Evolutionary conservation across 2,329 filamentous ascomycete species (phyloP), one percentile per base, ranked within the genome.

Genomic region (Didymosphaeria variabile): DNA sequence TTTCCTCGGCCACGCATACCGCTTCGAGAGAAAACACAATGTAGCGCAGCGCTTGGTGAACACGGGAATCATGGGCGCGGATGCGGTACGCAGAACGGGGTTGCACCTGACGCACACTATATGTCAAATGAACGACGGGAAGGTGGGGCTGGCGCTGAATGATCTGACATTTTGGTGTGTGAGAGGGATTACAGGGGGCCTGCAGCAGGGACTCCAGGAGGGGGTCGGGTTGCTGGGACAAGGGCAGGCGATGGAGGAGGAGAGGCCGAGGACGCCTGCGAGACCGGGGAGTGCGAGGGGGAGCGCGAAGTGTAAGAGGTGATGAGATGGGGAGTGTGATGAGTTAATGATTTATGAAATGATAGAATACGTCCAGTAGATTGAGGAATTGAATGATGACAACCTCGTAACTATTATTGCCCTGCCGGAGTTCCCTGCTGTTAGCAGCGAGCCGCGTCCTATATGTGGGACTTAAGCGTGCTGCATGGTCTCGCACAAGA

Each of bases 1-100:
- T 5, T 73, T 90, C 13, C 66, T 89, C 15, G 80, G 81, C 17
- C 77, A 83, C 17, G 81, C 85, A 17, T 89, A 88, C 63, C 80
- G 83, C 52, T 89, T 89, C 64, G 90, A 93, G 72, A 84, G 88
- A 17, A 84, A 87, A 66, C 86, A 92, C 76, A 86, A 86, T 63
- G 81, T 93, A 61, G 88, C 85, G 0, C 85, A 89, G 69, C 84
- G 84, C 26, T 63, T 90, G 1, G 74, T 90, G 19, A 80, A 81
- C 8, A 79, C 80, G 23, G 79, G 86, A 6, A 76, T 89, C 34
- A 80, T 81, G 50, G 81, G 85, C 2, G 84, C 85, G 3, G 84
- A 88, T 63, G 77, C 75, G 51, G 66, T 90, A 46, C 84, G 87
- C 3, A 84, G 83, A 59, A 79, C 81, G 17, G 80, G 86, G 21